phyloP scores from a whole-genome alignment of 176 grass and related monocot species.

The Canna indica region DNA sequence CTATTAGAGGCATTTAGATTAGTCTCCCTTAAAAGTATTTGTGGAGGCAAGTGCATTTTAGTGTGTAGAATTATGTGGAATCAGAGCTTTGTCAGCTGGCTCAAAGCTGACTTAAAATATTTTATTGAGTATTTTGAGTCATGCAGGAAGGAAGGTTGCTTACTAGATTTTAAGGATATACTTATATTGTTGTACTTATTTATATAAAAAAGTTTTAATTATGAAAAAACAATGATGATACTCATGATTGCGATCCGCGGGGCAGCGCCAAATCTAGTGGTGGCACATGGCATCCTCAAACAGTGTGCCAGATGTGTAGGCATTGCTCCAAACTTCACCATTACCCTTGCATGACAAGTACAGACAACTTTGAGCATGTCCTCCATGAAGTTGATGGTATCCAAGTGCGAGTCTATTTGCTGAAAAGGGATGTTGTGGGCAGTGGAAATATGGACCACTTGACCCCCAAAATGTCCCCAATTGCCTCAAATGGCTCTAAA shows the following conservation, averaged over 20 bases:
- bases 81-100: too few relatives aligned
- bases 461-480: neutral
- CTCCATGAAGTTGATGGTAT: neutral
- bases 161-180: neutral
- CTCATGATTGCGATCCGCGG: neutral
- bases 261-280: neutral
- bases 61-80: too few relatives aligned
- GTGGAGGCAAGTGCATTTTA: too few relatives aligned
- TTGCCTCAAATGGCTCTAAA: neutral
- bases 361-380: constrained; percentile 1
- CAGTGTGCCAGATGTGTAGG: neutral
- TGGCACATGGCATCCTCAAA: neutral
- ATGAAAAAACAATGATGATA: neutral
- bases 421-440: neutral
- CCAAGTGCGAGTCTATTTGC: neutral
- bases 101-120: too few relatives aligned
- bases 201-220: too few relatives aligned
- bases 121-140: too few relatives aligned
- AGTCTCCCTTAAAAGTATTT: too few relatives aligned
- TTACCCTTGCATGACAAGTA: neutral
- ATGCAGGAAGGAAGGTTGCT: too few relatives aligned
- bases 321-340: neutral
- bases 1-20: too few relatives aligned
- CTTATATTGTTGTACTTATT: too few relatives aligned
- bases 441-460: constrained; percentile 1